Percentiles rank a stretch among this genome's conserved stretches.
phyloP scores from a whole-genome alignment of 2,329 filamentous ascomycete species.

The Cytospora schulzeri region DNA sequence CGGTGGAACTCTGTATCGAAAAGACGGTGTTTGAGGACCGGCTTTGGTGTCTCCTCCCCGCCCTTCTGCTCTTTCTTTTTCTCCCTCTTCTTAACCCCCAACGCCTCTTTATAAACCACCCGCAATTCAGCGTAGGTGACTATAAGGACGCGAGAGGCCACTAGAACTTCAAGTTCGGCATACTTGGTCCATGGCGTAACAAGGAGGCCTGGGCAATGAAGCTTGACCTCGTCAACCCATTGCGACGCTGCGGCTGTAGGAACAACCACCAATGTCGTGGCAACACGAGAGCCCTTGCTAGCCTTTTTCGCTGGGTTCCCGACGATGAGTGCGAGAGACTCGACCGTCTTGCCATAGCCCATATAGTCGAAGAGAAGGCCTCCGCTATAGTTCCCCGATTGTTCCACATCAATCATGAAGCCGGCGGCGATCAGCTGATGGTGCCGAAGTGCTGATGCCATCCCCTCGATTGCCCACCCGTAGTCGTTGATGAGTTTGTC shows the following conservation, averaged over 20 bases:
- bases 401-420: not conserved
- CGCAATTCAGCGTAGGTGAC: not conserved
- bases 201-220: not conserved
- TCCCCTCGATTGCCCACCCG: not conserved
- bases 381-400: not conserved
- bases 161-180: too few species aligned
- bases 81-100: not conserved
- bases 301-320: not conserved
- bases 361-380: slow-evolving; percentile 5
- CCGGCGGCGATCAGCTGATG: not conserved
- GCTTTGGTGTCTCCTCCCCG: not conserved
- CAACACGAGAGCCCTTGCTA: not conserved
- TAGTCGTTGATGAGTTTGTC: not conserved
- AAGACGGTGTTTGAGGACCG: not conserved
- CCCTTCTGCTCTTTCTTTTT: not conserved
- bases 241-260: not conserved
- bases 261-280: not conserved
- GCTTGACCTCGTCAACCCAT: not conserved
- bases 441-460: not conserved
- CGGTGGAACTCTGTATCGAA: slow-evolving; percentile 22
- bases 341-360: not conserved
- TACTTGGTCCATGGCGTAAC: not conserved
- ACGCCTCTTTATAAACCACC: not conserved
- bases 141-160: not conserved
- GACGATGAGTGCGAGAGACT: not conserved